phyloP scores from a whole-genome alignment of 2,329 filamentous ascomycete species.

The Phaeosphaeria sp. region DNA sequence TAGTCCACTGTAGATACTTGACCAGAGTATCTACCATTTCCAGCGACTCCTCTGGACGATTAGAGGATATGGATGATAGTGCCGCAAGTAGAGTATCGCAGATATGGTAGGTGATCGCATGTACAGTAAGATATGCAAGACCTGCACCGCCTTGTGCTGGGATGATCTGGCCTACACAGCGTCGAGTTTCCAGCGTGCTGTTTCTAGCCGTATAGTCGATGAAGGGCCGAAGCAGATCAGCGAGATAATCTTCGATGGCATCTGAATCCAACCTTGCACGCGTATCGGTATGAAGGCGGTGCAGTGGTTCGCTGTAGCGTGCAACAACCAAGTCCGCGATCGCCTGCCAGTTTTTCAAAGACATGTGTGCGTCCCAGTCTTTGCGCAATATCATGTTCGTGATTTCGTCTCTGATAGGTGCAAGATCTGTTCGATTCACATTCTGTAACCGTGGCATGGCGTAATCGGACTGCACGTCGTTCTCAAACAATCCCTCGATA shows the following conservation, averaged over 20 bases:
- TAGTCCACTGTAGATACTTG: constrained; percentile 63
- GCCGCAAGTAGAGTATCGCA: constrained; percentile 44
- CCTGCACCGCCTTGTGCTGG: constrained; percentile 28
- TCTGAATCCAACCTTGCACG: constrained; percentile 23
- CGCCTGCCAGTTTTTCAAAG: constrained; percentile 67
- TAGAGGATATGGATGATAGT: constrained; percentile 16
- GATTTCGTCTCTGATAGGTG: constrained; percentile 53
- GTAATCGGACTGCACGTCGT: constrained; percentile 38
- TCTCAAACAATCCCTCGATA: constrained; percentile 48
- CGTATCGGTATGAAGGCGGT: constrained; percentile 31
- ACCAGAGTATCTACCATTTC: constrained; percentile 52
- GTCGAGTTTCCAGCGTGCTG: constrained; percentile 49
- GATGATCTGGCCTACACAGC: constrained; percentile 57
- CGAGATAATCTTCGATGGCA: constrained; percentile 34
- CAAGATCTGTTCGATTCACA: constrained; percentile 40
- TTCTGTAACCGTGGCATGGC: constrained; percentile 50
- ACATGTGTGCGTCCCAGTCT: constrained; percentile 10
- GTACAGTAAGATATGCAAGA: constrained; percentile 40
- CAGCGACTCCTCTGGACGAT: constrained; percentile 30
- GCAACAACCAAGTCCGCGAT: constrained; percentile 70
- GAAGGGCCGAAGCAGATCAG: constrained; percentile 45
- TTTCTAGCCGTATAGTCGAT: constrained; percentile 47
- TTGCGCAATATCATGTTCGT: constrained; percentile 49
- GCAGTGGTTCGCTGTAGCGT: constrained; percentile 66
- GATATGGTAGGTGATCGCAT: constrained; percentile 36